These are phyloP conservation scores for Epichloe scottii DNA, from an alignment of 2,329 filamentous ascomycete genomes.

Conservation along the genomic window DNA sequence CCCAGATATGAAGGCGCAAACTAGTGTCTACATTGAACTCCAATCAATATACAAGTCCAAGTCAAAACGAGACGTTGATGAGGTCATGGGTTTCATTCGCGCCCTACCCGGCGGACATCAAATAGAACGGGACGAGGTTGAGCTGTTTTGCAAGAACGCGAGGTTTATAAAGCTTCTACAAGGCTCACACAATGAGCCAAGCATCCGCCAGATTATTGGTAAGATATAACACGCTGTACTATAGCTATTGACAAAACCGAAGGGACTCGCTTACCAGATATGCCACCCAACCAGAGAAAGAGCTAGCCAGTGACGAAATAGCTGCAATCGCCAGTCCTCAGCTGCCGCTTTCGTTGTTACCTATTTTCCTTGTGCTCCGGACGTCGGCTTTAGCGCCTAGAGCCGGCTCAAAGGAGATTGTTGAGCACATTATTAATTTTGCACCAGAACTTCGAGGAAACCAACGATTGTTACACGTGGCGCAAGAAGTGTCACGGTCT, in stretches of 20 bases:
- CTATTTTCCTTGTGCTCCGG: constrained; percentile 55
- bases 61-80: constrained; percentile 62
- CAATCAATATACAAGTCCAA: constrained; percentile 91
- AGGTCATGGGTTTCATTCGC: constrained; percentile 57
- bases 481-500: constrained; percentile 60
- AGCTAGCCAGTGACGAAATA: constrained; percentile 42
- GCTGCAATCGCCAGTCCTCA: constrained; percentile 31
- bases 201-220: constrained; percentile 42
- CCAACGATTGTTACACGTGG: constrained; percentile 38
- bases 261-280: neutral
- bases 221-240: constrained; percentile 17
- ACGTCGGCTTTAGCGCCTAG: constrained; percentile 35
- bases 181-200: constrained; percentile 29
- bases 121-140: constrained; percentile 63
- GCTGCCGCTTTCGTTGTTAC: constrained; percentile 47
- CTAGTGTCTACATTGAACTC: constrained; percentile 74
- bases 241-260: neutral
- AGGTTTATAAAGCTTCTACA: constrained; percentile 84
- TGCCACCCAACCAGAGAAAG: constrained; percentile 28
- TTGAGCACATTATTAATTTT: constrained; percentile 29
- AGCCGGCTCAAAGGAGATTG: constrained; percentile 40
- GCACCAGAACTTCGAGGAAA: constrained; percentile 36
- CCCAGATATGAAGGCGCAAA: constrained; percentile 96
- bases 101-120: constrained; percentile 32
- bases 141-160: constrained; percentile 90